Evolutionary conservation across 116 monocot species (phyloP), one percentile per base, ranked within the genome.

Genomic region (Posidonia oceanica): DNA sequence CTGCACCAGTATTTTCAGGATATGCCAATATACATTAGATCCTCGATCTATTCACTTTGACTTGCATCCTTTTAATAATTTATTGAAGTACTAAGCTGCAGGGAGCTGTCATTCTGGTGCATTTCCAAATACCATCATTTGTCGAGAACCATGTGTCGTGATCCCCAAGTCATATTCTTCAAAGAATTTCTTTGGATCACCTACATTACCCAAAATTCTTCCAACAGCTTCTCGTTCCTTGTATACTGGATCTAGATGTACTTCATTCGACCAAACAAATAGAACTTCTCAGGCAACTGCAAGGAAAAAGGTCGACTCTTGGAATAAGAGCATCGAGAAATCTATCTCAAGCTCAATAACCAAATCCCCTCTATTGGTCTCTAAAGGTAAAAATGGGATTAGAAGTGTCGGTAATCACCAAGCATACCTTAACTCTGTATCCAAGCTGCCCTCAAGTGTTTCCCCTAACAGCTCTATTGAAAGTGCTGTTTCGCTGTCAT

Each of bases 391-490:
- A 72, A 39, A 29, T 53, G 76, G 22, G 14, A 16, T 40, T 39
- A 71, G 65, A 61, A 63, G 54, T 29, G 13, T 13, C 8, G 70
- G 0, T 52, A 38, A 39, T 61, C 68, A 37, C 44, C 69, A 54
- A 68, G 62, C 52, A 12, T 39, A 14, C 54, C 52, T 65, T 37
- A 82, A 69, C 5, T 75, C 80, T 54, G 56, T 69, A 65, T 44
- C 68, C 66, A 79, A 71, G 48, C 56, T 81, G 29, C 29, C 29
- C 5, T 71, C 80, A 57, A 17, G 17, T 29, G 59, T 74, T 56
- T 88, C 86, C 54, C 86, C 91, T 7, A 74, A 40, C 39, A 85
- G 91, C 80, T 96, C 91, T 6, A 37, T 85, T 12, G 86, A 88
- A 55, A 91, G 84, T 52, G 4, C 78, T 37, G 68, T 72, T 38